Evolutionary conservation across 2,329 filamentous ascomycete species (phyloP).

Genomic region (Zalaria sp.): DNA sequence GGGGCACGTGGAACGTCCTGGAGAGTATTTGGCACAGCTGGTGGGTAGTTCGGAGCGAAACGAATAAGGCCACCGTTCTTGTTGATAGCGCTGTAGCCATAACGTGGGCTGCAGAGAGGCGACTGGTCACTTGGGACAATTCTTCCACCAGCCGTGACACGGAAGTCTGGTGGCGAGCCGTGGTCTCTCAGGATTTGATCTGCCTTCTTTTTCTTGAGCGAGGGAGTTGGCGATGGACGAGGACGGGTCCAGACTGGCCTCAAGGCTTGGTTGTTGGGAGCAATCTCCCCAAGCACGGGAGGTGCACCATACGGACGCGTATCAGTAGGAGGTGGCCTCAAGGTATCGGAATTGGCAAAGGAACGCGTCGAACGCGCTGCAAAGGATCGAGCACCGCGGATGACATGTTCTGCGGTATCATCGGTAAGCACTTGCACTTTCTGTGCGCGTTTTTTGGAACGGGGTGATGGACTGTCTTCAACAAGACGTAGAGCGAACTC

Average conservation of each 20-base stretch:
- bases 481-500: slow-evolving; percentile 2
- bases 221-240: slow-evolving; percentile 33
- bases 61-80: slow-evolving; percentile 22
- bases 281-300: slow-evolving; percentile 18
- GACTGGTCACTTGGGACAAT: slow-evolving; percentile 34
- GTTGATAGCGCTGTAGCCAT: slow-evolving; percentile 22
- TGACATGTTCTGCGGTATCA: slow-evolving; percentile 18
- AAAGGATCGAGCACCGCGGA: slow-evolving; percentile 21
- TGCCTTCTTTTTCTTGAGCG: slow-evolving; percentile 34
- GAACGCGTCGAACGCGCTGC: slow-evolving; percentile 20
- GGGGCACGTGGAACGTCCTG: slow-evolving; percentile 8
- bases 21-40: slow-evolving; percentile 14
- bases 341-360: slow-evolving; percentile 13
- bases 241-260: slow-evolving; percentile 9
- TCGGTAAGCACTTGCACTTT: slow-evolving; percentile 6
- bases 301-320: slow-evolving; percentile 3
- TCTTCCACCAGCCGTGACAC: slow-evolving; percentile 37
- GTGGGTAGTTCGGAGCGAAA: slow-evolving; percentile 19
- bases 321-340: slow-evolving; percentile 14
- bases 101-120: slow-evolving; percentile 23
- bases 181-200: slow-evolving; percentile 36
- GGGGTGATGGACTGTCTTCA: slow-evolving; percentile 9
- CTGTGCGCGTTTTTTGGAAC: not conserved
- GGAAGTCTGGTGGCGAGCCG: slow-evolving; percentile 35
- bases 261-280: slow-evolving; percentile 16